phyloP scores from a whole-genome alignment of 768 basidiomycete species.

The Rhodosporidiobolus sp. region DNA sequence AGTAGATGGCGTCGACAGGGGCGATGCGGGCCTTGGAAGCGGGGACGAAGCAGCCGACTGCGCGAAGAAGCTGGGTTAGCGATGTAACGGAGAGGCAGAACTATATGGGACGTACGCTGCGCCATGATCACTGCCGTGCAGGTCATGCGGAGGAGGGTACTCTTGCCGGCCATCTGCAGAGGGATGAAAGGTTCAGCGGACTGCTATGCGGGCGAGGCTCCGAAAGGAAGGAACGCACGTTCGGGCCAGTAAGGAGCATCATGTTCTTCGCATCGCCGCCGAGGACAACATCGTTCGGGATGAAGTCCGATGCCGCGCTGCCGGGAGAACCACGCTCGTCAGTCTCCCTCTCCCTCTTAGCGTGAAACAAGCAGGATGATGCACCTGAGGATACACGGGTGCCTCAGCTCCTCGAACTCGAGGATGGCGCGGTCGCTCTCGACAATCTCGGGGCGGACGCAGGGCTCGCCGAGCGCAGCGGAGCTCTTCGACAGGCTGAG shows the following conservation, averaged over 20 bases:
- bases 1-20: slow-evolving; percentile 86
- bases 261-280: slow-evolving; percentile 69
- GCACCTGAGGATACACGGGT: slow-evolving; percentile 67
- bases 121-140: slow-evolving; percentile 77
- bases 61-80: slow-evolving; percentile 63
- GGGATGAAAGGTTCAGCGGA: not conserved
- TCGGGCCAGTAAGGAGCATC: slow-evolving; percentile 77
- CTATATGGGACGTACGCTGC: slow-evolving; percentile 27
- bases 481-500: slow-evolving; percentile 88
- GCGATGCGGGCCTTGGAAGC: slow-evolving; percentile 75
- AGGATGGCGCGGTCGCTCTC: slow-evolving; percentile 74
- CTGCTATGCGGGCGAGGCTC: not conserved
- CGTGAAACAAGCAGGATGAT: not conserved
- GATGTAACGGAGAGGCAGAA: slow-evolving; percentile 8
- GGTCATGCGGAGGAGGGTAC: slow-evolving; percentile 86
- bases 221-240: slow-evolving; percentile 26
- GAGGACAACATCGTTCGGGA: slow-evolving; percentile 85
- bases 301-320: slow-evolving; percentile 60
- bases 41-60: slow-evolving; percentile 88
- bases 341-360: slow-evolving; percentile 32
- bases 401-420: slow-evolving; percentile 84
- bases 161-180: slow-evolving; percentile 48
- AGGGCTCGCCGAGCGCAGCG: slow-evolving; percentile 81
- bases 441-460: slow-evolving; percentile 85
- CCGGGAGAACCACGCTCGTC: slow-evolving; percentile 16